phyloP scores from a whole-genome alignment of 192 early-diverging fungal genomes.

The Entophlyctis helioformis region DNA sequence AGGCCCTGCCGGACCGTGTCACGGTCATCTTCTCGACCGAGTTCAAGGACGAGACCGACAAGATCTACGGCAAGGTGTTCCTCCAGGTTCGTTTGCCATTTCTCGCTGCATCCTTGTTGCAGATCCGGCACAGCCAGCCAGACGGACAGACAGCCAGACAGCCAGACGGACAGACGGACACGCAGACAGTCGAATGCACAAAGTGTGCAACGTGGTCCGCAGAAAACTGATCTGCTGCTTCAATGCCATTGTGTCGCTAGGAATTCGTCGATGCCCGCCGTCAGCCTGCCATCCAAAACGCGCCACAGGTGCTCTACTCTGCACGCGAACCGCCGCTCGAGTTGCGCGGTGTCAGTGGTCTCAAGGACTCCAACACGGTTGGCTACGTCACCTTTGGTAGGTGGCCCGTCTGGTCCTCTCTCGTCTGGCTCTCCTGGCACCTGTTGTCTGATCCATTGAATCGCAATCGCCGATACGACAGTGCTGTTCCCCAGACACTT shows the following conservation, averaged over 20 bases:
- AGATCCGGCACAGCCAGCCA: too few relatives aligned
- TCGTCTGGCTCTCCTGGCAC: not conserved
- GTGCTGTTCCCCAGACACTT: conserved; percentile 94
- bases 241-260: conserved; percentile 25
- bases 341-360: conserved; percentile 59
- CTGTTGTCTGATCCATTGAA: not conserved
- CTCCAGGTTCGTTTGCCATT: conserved; percentile 65
- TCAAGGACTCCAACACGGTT: conserved; percentile 69
- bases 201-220: too few relatives aligned
- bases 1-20: conserved; percentile 82
- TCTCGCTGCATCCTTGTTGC: too few relatives aligned
- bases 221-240: too few relatives aligned
- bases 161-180: too few relatives aligned
- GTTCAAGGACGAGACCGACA: conserved; percentile 97
- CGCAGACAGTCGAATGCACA: too few relatives aligned
- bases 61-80: conserved; percentile 91
- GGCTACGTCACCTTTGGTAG: conserved; percentile 95
- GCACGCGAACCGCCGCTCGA: conserved; percentile 89
- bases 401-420: not conserved
- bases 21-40: conserved; percentile 94
- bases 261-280: conserved; percentile 99
- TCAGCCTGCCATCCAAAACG: conserved; percentile 75
- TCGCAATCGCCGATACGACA: conserved; percentile 9
- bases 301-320: conserved; percentile 93
- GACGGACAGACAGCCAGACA: too few relatives aligned